Evolutionary conservation across 2,329 filamentous ascomycete genomes (phyloP).

Genomic region (Penicillium sp.): DNA sequence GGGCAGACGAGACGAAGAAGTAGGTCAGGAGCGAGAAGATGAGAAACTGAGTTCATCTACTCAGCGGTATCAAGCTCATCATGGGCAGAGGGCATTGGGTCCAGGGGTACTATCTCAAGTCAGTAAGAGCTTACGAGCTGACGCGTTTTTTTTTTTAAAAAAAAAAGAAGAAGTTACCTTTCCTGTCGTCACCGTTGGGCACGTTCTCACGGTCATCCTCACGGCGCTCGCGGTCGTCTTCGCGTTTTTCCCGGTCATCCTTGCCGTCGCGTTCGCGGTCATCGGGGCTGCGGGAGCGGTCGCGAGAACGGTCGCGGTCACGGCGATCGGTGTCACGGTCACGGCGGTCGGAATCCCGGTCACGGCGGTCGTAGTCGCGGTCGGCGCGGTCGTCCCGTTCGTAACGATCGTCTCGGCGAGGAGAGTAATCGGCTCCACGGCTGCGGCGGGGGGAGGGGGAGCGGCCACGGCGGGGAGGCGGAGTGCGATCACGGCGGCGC

Average conservation of each 20-base stretch:
- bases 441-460: constrained; percentile 60
- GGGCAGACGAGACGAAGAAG: background rate
- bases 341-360: constrained; percentile 70
- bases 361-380: constrained; percentile 71
- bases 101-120: constrained; percentile 54
- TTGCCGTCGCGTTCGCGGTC: constrained; percentile 26
- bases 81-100: constrained; percentile 79
- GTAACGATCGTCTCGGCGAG: constrained; percentile 83
- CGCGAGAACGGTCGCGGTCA: constrained; percentile 37
- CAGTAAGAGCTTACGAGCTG: background rate
- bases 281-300: constrained; percentile 27
- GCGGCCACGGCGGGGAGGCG: constrained; percentile 68
- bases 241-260: constrained; percentile 38
- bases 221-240: constrained; percentile 70
- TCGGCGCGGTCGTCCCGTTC: constrained; percentile 73
- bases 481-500: constrained; percentile 67
- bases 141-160: background rate
- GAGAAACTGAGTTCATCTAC: constrained; percentile 44
- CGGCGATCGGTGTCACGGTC: constrained; percentile 47
- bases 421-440: constrained; percentile 73
- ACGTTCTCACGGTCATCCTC: constrained; percentile 73
- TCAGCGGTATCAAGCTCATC: constrained; percentile 97
- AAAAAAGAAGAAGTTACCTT: constrained; percentile 60
- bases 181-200: constrained; percentile 84
- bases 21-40: constrained; percentile 4